Percentiles rank a stretch among this genome's conserved stretches.
These are phyloP conservation scores for Aspergillus quadricinctus DNA, from an alignment of 2,329 filamentous ascomycete species.

Conservation along the genomic window DNA sequence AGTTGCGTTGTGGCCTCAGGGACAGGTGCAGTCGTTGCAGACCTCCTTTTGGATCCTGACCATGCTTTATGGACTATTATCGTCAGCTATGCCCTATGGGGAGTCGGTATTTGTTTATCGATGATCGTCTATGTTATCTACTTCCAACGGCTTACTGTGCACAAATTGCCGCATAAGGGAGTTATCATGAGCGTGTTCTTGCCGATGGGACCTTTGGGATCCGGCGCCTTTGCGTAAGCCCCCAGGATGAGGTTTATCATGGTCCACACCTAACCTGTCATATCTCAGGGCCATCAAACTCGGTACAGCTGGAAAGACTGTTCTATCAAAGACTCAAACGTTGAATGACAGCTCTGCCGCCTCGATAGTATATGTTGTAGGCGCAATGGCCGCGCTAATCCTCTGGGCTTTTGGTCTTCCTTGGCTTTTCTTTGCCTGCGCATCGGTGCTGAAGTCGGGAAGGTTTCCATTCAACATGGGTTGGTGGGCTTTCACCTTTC, in stretches of 20 bases:
- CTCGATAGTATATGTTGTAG: constrained; percentile 22
- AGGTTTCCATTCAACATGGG: constrained; percentile 56
- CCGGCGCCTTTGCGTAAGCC: constrained; percentile 53
- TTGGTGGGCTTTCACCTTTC: constrained; percentile 58
- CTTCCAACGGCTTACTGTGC: constrained; percentile 61
- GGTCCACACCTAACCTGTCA: background rate
- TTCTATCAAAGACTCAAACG: constrained; percentile 21
- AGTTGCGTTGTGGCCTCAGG: constrained; percentile 61
- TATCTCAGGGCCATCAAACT: constrained; percentile 41
- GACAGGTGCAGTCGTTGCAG: constrained; percentile 57
- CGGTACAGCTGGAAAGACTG: constrained; percentile 40
- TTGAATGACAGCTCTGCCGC: constrained; percentile 20
- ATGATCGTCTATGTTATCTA: constrained; percentile 63
- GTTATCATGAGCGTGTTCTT: constrained; percentile 65
- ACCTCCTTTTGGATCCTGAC: constrained; percentile 48
- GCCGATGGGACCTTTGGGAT: constrained; percentile 61
- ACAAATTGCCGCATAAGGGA: constrained; percentile 61
- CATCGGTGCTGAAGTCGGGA: constrained; percentile 20
- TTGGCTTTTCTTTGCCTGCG: constrained; percentile 31
- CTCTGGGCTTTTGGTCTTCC: constrained; percentile 32
- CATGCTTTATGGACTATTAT: constrained; percentile 59
- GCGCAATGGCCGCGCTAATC: constrained; percentile 26
- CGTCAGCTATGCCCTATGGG: constrained; percentile 64
- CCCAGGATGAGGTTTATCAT: background rate
- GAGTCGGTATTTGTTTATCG: constrained; percentile 56